Evolutionary conservation across 129 eudicot genomes (phyloP), one percentile per base, ranked within the genome.

Genomic region (Dittrichia graveolens): DNA sequence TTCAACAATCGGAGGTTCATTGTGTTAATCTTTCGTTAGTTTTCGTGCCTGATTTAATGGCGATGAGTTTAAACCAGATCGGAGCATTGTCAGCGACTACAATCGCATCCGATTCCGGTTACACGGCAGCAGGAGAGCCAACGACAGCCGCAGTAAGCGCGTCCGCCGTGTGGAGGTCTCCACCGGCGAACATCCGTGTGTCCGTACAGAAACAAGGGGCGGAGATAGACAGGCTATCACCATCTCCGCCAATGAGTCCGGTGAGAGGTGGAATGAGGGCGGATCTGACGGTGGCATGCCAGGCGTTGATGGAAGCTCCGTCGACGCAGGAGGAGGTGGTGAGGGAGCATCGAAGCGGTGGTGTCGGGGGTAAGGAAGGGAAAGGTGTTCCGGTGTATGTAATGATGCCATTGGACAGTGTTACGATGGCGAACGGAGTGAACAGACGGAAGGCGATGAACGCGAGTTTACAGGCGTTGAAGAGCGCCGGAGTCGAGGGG

Each of bases 401-500:
- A 71, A 89, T 89, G 96, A 89, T 89, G 96, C 96, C 96, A 68
- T 62, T 89, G 67, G 96, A 89, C 16, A 86, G 96, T 37, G 96
- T 89, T 58, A 84, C 81, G 71, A 80, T 82, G 90, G 77, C 67
- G 54, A 80, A 88, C 53, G 82, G 84, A 41, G 89, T 95, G 84
- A 95, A 90, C 4, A 42, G 99, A 70, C 68, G 83, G 84, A 90
- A 90, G 84, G 97, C 97, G 69, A 95, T 95, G 97, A 95, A 80
- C 37, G 99, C 96, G 77, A 88, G 97, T 65, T 49, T 95, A 37
- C 87, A 84, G 82, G 99, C 99, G 81, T 55, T 95, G 84, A 95
- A 86, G 85, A 95, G 94, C 24, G 94, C 99, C 3, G 99, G 99
- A 0, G 99, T 90, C 54, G 97, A 95, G 65, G 99, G 99, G 85